Conservation (phyloP, 768 basidiomycete genomes). For the Tricholoma sp. region DNA sequence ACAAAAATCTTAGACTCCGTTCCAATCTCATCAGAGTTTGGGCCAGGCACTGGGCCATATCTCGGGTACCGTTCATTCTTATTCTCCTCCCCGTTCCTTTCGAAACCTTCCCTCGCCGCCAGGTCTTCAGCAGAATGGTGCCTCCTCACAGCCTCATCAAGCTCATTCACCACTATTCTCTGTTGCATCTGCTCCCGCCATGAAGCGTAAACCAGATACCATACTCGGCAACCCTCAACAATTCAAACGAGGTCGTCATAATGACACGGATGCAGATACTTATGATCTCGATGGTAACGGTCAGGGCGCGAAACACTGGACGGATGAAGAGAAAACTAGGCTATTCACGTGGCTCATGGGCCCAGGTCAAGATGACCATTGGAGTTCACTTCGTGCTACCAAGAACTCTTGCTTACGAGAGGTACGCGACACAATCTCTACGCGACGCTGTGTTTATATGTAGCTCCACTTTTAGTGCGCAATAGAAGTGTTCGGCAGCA, state of each 20-base stretch:
- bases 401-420: constrained; percentile 83
- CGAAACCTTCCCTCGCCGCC: constrained; percentile 35
- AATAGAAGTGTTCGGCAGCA: constrained; percentile 60
- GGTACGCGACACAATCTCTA: constrained; percentile 27
- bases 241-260: constrained; percentile 43
- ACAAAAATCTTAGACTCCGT: constrained; percentile 38
- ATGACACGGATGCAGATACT: constrained; percentile 29
- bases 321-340: constrained; percentile 76
- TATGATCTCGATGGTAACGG: constrained; percentile 44
- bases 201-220: constrained; percentile 48
- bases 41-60: constrained; percentile 60
- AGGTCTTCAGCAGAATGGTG: constrained; percentile 28
- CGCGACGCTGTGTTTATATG: not conserved
- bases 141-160: constrained; percentile 25
- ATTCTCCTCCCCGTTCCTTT: constrained; percentile 23
- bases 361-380: constrained; percentile 65
- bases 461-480: constrained; percentile 48
- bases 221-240: constrained; percentile 25
- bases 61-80: constrained; percentile 27
- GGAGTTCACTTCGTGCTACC: constrained; percentile 70
- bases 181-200: constrained; percentile 30
- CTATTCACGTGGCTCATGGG: constrained; percentile 80
- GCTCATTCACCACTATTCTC: constrained; percentile 35
- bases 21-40: constrained; percentile 53
- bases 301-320: constrained; percentile 80